phyloP scores from a whole-genome alignment of 176 grass and related monocot genomes.

The Aegilops umbellulata region DNA sequence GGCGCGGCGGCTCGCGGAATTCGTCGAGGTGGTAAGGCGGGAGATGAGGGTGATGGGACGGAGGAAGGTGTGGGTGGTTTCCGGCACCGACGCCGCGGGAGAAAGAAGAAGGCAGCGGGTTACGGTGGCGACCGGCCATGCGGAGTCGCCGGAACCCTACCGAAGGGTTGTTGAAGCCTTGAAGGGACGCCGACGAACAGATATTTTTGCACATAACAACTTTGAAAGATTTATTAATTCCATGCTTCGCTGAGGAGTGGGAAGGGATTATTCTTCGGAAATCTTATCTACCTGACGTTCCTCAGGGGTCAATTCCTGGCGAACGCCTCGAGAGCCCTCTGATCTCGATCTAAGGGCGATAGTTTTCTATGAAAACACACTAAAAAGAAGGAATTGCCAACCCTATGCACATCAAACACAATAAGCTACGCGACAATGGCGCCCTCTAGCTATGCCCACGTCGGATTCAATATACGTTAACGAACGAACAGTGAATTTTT shows the following conservation, averaged over 20 bases:
- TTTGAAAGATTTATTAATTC: background rate
- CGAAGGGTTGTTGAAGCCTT: background rate
- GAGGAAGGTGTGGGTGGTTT: conserved; percentile 32
- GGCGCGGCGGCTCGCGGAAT: conserved; percentile 41
- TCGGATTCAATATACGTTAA: no score
- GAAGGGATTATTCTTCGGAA: no score
- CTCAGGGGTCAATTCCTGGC: no score
- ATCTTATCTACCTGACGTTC: no score
- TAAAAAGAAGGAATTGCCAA: no score
- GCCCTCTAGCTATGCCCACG: no score
- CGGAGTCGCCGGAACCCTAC: conserved; percentile 44
- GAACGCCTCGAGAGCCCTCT: no score
- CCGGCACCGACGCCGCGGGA: conserved; percentile 15
- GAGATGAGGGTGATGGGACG: conserved; percentile 26
- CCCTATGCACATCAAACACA: no score
- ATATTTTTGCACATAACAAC: background rate
- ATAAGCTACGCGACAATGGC: no score
- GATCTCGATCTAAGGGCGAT: no score
- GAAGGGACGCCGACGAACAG: background rate
- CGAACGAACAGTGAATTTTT: no score
- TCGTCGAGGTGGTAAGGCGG: conserved; percentile 43
- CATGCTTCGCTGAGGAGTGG: background rate
- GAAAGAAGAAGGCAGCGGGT: conserved; percentile 25
- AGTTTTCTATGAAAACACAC: no score
- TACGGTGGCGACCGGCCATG: conserved; percentile 68